Evolutionary conservation across 768 basidiomycete genomes (phyloP).

Genomic region (Strobilomyces echinocephalus): DNA sequence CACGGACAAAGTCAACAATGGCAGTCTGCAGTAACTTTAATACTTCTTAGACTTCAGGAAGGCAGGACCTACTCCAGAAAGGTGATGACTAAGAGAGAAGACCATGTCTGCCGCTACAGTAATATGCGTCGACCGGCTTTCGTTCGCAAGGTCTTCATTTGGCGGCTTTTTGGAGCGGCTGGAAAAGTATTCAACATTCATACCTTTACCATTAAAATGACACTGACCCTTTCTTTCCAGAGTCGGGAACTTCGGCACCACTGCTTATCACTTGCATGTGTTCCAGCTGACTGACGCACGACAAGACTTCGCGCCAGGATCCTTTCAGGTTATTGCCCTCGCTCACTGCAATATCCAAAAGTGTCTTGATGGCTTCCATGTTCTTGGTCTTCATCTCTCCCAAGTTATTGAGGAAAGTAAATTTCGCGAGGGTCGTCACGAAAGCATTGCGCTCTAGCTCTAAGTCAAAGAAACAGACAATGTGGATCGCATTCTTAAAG

Average conservation of each 20-base stretch:
- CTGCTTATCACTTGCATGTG: constrained; percentile 97
- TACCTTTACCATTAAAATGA: constrained; percentile 1
- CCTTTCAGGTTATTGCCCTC: constrained; percentile 95
- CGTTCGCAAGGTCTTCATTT: constrained; percentile 92
- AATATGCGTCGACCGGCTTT: constrained; percentile 95
- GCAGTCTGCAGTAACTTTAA: constrained; percentile 58
- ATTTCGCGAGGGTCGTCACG: constrained; percentile 92
- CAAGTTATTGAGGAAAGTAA: constrained; percentile 95
- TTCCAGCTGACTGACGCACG: constrained; percentile 96
- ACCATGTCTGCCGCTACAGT: constrained; percentile 99
- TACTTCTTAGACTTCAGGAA: background rate
- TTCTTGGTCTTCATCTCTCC: constrained; percentile 99
- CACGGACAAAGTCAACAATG: constrained; percentile 96
- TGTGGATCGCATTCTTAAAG: constrained; percentile 94
- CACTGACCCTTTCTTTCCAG: constrained; percentile 73
- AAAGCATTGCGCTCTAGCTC: constrained; percentile 98
- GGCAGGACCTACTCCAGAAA: constrained; percentile 76
- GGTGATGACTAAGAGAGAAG: constrained; percentile 90
- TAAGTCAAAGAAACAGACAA: constrained; percentile 94
- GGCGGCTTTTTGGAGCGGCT: constrained; percentile 56
- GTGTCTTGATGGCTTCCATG: constrained; percentile 96
- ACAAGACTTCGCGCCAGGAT: constrained; percentile 94
- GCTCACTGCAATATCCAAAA: constrained; percentile 92
- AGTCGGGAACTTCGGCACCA: constrained; percentile 79
- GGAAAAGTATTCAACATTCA: constrained; percentile 5